These are phyloP conservation scores for Mallotus japonicus DNA, from an alignment of 441 rosid genomes.

Conservation along the genomic window DNA sequence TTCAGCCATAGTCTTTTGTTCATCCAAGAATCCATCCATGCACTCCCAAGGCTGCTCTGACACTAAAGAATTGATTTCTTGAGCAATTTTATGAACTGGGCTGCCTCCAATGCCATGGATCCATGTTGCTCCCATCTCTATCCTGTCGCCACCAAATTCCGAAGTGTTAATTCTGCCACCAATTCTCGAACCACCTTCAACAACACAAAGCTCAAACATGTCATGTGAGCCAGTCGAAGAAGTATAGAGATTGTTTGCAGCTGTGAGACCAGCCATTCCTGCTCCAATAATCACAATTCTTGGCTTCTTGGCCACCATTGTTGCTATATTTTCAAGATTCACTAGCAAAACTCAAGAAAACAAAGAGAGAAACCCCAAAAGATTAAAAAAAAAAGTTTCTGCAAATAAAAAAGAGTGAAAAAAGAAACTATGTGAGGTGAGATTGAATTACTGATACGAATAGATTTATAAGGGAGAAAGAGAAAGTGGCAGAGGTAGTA, in stretches of 20 bases:
- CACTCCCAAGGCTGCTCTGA: conserved; percentile 94
- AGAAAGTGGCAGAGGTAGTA: neutral
- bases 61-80: conserved; percentile 51
- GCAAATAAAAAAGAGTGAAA: conserved; percentile 18
- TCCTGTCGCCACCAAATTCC: conserved; percentile 77
- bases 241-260: conserved; percentile 83
- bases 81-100: conserved; percentile 74
- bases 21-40: conserved; percentile 71
- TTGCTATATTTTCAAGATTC: conserved; percentile 21
- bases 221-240: conserved; percentile 32
- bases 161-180: conserved; percentile 93
- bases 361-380: neutral
- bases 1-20: conserved; percentile 57
- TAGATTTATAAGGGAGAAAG: conserved; percentile 48
- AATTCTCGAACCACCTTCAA: conserved; percentile 85
- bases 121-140: conserved; percentile 99
- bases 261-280: conserved; percentile 97
- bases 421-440: conserved; percentile 42
- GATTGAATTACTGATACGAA: conserved; percentile 38
- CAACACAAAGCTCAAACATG: conserved; percentile 72
- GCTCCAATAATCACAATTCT: conserved; percentile 91
- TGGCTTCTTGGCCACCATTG: conserved; percentile 78
- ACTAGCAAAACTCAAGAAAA: conserved; percentile 14
- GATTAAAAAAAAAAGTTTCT: neutral
- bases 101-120: conserved; percentile 98